Base-by-base conservation (phyloP, 371 early-diverging fungal genomes). In the Saksenaea oblongispora region DNA sequence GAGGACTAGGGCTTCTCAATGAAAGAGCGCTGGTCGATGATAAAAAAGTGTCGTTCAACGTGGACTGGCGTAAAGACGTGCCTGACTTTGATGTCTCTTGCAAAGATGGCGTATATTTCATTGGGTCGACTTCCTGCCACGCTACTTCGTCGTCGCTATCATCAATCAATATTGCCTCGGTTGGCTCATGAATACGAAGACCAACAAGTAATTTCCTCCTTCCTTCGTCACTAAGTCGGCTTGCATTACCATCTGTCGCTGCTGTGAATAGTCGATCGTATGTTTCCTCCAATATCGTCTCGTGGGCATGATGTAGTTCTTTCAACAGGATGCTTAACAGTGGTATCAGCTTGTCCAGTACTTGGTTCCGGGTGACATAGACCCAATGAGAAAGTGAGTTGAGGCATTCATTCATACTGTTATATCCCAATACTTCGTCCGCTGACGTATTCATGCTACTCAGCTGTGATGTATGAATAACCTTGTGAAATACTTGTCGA, bases 361-460 rank as follows among this genome's bases (percentile, higher is more conserved):
- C 62, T 8, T 75, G 71, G n/a, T 62, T 47, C 0, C 80, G 74
- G 0, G 76, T 79, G 0, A 79, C 80, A 54, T 71, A 78, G 11
- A 78, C 64, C 83, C 83, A 82, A 11, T 72, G 70, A 1, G 83
- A 82, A n/a, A 82, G 44, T 9, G 75, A 65, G 44, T 78, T 71
- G 22, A 69, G 51, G 0, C 70, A 51, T 10, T 67, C 28, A 35
- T 56, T 69, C 17, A 74, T 37, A 18, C 36, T 26, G 27, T 65
- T 69, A 31, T 61, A 69, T 2, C 62, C 59, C 10, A 70, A 51
- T 7, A 34, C 61, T 10, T 67, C 59, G 26, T 27, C 61, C 26
- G 57, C 54, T 0, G 57, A 18, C 1, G 39, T 26, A 34, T 62
- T 62, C 24, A 37, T 55, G n/a, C 22, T 47, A 22, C 51, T 47